Base-by-base conservation (phyloP, 2,329 filamentous ascomycete genomes). In the Colletotrichum caudatum region DNA sequence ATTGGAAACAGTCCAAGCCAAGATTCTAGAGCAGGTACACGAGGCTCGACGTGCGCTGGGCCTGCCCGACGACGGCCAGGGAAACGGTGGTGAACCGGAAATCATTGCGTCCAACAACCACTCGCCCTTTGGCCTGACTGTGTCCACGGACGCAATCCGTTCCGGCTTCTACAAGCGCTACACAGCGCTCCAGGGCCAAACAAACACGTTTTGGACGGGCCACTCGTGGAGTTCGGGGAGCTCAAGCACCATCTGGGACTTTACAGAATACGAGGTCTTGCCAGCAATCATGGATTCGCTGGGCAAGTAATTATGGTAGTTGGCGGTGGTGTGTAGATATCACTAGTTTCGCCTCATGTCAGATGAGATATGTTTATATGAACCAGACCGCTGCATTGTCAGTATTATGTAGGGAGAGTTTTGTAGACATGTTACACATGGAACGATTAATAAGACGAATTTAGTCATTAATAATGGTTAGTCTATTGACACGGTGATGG, bases 191-290 rank as follows among this genome's bases (percentile, higher is more conserved):
- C 46, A 48, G 46, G 3, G 46, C 12, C 20, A 48, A 12, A 48
- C 9, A 23, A 12, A 48, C 46, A 48, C 46, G 5, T 48, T 48
- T 12, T 48, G 46, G 46, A 48, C 46, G 12, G 46, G 46, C 5
- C 46, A 48, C 46, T 48, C 46, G n/a, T 48, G 46, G 46, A 48
- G 46, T 23, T 48, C 46, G 20, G 46, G 46, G n/a, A 48, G 46
- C 46, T 48, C 46, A 12, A 48, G 46, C 46, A 48, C 46, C 9
- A 48, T 48, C 46, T 48, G 46, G 46, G 46, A 48, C 11, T 48
- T 48, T 12, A 48, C 46, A 48, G 46, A 48, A 48, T 23, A 23
- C 5, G 46, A 48, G 9, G 6, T 48, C 9, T 48, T 48, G 46
- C 46, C 46, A 12, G 46, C 46, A 9, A 48, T 48, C n/a, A 23